A percentile compares a stretch with the other conserved stretches of the same genome.
These are phyloP conservation scores for Arthroderma sp. DNA, from an alignment of 2,329 filamentous ascomycete species.

Conservation along the genomic window DNA sequence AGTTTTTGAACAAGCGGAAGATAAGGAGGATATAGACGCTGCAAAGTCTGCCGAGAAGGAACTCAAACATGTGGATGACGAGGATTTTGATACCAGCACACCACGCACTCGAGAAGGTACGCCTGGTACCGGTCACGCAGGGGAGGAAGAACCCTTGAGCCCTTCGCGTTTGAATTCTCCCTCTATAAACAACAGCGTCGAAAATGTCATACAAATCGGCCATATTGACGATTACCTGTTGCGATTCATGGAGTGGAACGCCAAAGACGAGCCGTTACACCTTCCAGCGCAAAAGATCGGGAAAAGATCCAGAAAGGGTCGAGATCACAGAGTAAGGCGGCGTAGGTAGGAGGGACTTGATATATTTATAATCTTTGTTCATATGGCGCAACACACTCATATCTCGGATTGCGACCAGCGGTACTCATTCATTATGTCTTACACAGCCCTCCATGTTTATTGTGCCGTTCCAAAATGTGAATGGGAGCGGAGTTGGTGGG, in stretches of 20 bases:
- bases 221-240: slow-evolving; percentile 68
- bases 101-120: slow-evolving; percentile 23
- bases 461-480: too few species aligned
- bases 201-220: slow-evolving; percentile 32
- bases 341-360: slow-evolving; percentile 10
- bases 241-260: slow-evolving; percentile 49
- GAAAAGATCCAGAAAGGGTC: slow-evolving; percentile 35
- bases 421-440: too few species aligned
- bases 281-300: slow-evolving; percentile 36
- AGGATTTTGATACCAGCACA: slow-evolving; percentile 54
- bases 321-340: slow-evolving; percentile 31
- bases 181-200: slow-evolving; percentile 20
- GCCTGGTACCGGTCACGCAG: slow-evolving; percentile 25
- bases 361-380: too few species aligned
- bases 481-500: too few species aligned
- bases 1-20: slow-evolving; percentile 79
- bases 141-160: slow-evolving; percentile 15
- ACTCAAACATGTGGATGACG: slow-evolving; percentile 68
- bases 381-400: too few species aligned
- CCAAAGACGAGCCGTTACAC: slow-evolving; percentile 36
- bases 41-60: slow-evolving; percentile 82
- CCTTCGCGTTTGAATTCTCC: slow-evolving; percentile 5
- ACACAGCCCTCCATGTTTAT: too few species aligned
- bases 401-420: too few species aligned
- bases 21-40: slow-evolving; percentile 79